phyloP scores from a whole-genome alignment of 805 yeast genomes.

The Pichia nanzhaoensis region DNA sequence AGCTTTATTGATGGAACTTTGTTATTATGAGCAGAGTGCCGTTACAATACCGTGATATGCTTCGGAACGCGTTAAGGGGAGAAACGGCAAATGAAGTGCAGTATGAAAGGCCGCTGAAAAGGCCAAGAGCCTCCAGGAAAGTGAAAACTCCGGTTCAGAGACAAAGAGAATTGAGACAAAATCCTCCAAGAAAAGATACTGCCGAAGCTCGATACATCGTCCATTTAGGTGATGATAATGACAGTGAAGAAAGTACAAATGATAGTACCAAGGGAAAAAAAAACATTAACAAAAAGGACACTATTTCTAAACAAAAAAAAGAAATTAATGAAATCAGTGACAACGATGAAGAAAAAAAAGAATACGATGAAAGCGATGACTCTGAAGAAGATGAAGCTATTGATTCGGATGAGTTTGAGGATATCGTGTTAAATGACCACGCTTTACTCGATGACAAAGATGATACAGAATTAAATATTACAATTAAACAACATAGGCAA shows the following conservation, averaged over 20 bases:
- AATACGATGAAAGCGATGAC: constrained; percentile 18
- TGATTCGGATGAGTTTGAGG: constrained; percentile 36
- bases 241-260: too few relatives aligned
- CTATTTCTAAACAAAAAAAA: background rate
- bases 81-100: background rate
- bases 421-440: constrained; percentile 27
- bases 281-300: background rate
- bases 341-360: background rate
- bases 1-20: too few relatives aligned
- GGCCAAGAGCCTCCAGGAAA: constrained; percentile 11
- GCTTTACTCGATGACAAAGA: background rate
- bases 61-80: constrained; percentile 17
- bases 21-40: constrained; percentile 12
- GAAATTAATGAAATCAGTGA: background rate
- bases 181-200: background rate
- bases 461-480: constrained; percentile 20
- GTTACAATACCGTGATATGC: constrained; percentile 18
- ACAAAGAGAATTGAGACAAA: constrained; percentile 5
- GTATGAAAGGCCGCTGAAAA: constrained; percentile 20
- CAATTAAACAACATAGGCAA: constrained; percentile 13
- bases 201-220: constrained; percentile 6
- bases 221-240: constrained; percentile 8
- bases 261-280: too few relatives aligned
- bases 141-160: constrained; percentile 8
- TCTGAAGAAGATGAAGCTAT: constrained; percentile 30